Percentiles rank a stretch among this genome's conserved stretches.
Evolutionary conservation across 2,329 filamentous ascomycete genomes (phyloP).

Genomic region (Penicillium freii): DNA sequence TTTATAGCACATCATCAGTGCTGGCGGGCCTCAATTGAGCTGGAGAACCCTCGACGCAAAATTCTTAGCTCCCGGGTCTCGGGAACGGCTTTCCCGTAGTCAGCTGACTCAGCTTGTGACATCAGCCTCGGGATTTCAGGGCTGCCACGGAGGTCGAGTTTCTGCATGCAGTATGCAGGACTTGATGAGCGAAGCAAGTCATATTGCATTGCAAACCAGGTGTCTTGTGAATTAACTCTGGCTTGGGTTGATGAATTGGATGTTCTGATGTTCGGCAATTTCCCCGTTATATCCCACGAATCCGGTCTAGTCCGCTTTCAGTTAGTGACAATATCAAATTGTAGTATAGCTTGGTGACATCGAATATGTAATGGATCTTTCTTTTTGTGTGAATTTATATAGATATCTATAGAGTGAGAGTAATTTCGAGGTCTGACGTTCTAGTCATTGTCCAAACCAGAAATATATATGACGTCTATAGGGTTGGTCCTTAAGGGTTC

Average conservation of each 20-base stretch:
- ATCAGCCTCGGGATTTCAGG: constrained; percentile 5
- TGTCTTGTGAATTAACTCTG: background rate
- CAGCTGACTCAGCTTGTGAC: constrained; percentile 24
- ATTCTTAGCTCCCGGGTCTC: constrained; percentile 24
- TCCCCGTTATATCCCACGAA: background rate
- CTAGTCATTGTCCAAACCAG: too few relatives aligned
- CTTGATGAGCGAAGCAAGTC: background rate
- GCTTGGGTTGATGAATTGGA: background rate
- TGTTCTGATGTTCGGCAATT: background rate
- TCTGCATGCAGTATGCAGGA: constrained; percentile 4
- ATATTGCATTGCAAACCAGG: background rate
- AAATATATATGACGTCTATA: background rate
- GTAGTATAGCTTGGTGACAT: background rate
- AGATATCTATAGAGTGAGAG: background rate
- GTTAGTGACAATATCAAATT: constrained; percentile 1
- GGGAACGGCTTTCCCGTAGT: constrained; percentile 21
- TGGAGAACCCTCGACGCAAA: constrained; percentile 16
- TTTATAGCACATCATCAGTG: background rate
- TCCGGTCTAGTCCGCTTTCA: background rate
- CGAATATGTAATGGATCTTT: background rate
- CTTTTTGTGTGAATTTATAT: background rate
- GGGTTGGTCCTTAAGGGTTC: background rate
- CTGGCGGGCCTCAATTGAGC: constrained; percentile 1
- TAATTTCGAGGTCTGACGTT: accelerated
- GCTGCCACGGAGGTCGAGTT: background rate